These are phyloP conservation scores for Neurospora sp. DNA, from an alignment of 495 filamentous ascomycete genomes.

Conservation along the genomic window DNA sequence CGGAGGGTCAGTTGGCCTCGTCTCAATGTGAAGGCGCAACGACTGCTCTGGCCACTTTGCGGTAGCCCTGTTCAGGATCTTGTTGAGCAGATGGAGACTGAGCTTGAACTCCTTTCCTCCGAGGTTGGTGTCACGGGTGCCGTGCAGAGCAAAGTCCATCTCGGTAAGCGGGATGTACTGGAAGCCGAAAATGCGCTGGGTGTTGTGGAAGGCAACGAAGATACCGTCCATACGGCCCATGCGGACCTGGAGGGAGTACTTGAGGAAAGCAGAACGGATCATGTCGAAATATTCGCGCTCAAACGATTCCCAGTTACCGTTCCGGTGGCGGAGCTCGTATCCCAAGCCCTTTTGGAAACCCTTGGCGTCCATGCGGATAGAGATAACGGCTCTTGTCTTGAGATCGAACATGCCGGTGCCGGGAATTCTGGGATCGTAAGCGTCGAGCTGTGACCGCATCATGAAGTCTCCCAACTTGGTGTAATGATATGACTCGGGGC, in stretches of 20 bases:
- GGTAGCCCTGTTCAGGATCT: conserved; percentile 63
- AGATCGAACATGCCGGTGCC: conserved; percentile 95
- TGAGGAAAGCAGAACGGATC: conserved; percentile 89
- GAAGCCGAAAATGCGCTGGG: conserved; percentile 91
- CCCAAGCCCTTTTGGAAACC: conserved; percentile 66
- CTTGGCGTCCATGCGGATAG: conserved; percentile 72
- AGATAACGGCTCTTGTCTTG: conserved; percentile 85
- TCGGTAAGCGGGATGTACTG: conserved; percentile 81
- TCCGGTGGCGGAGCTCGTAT: conserved; percentile 71
- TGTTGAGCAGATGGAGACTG: conserved; percentile 68
- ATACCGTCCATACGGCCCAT: conserved; percentile 98
- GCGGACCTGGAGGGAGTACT: conserved; percentile 91
- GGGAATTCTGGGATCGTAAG: conserved; percentile 74
- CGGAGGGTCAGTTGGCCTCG: conserved; percentile 44
- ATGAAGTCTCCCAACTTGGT: conserved; percentile 81
- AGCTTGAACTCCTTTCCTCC: conserved; percentile 84
- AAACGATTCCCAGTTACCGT: conserved; percentile 76
- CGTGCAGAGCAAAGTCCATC: conserved; percentile 81
- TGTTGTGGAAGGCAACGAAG: conserved; percentile 96
- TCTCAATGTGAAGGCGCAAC: conserved; percentile 80
- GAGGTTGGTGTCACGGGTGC: conserved; percentile 48
- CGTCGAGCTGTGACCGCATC: conserved; percentile 94
- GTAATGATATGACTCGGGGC: conserved; percentile 75
- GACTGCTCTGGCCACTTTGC: conserved; percentile 62
- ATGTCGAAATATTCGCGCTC: conserved; percentile 96